Percentiles rank a stretch among this genome's conserved stretches.
These are phyloP conservation scores for Dendrobium chrysotoxum DNA, from an alignment of 106 monocot genomes.

Conservation along the genomic window DNA sequence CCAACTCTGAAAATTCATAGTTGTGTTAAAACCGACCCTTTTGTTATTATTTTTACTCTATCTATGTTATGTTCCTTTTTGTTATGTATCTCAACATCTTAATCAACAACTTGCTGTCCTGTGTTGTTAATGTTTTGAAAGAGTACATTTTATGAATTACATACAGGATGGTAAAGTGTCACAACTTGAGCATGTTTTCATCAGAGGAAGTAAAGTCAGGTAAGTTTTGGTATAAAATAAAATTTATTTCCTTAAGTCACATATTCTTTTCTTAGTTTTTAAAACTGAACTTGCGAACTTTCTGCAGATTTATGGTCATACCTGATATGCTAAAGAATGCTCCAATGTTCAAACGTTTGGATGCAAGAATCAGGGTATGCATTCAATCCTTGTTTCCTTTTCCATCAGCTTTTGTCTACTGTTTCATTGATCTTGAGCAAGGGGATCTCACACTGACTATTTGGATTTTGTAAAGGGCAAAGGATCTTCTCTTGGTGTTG, in stretches of 20 bases:
- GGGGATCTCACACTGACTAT: background rate
- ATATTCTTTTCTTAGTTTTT: background rate
- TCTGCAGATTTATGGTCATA: conserved; percentile 56
- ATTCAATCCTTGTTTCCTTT: background rate
- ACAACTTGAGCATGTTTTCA: conserved; percentile 58
- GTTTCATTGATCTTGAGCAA: background rate
- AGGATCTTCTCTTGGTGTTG: conserved; percentile 55
- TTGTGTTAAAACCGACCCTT: background rate
- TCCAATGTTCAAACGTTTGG: conserved; percentile 65
- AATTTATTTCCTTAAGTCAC: background rate
- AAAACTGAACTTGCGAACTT: background rate
- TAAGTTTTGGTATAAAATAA: background rate
- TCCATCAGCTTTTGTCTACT: background rate
- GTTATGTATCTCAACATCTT: background rate
- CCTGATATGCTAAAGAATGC: conserved; percentile 78
- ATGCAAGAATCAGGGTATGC: conserved; percentile 58
- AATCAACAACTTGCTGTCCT: background rate
- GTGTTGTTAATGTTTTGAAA: background rate
- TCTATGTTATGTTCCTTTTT: background rate
- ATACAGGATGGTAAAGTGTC: conserved; percentile 45
- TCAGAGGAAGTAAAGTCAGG: conserved; percentile 60
- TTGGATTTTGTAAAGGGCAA: conserved; percentile 33
- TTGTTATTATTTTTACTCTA: background rate
- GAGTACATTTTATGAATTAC: background rate
- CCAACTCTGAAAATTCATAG: background rate